Conservation (phyloP, 139 green algal species). For the Closterium sp. region DNA sequence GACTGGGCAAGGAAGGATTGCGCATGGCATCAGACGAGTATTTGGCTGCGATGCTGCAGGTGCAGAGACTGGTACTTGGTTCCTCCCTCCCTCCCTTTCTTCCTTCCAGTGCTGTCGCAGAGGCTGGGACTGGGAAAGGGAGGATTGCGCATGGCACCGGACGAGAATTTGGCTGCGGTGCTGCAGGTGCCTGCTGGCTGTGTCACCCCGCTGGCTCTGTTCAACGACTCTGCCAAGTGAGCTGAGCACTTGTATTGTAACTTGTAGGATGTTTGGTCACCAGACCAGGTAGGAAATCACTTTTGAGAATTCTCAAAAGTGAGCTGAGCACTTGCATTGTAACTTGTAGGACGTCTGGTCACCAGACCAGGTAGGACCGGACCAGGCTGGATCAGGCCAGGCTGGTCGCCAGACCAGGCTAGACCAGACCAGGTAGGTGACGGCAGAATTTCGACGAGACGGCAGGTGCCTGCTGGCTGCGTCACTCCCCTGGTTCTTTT, state of each 20-base stretch:
- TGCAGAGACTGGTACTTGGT: no score
- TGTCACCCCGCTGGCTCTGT: slow-evolving; percentile 8
- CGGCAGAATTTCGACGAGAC: no score
- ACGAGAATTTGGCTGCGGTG: background rate
- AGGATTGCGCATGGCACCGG: background rate
- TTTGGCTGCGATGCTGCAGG: background rate
- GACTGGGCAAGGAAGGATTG: slow-evolving; percentile 3
- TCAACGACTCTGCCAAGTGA: slow-evolving; percentile 13
- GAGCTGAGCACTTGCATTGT: no score
- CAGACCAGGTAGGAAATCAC: no score
- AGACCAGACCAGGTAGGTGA: no score
- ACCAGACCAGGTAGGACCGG: no score
- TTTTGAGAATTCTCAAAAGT: no score
- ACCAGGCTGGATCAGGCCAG: no score
- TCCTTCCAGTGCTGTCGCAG: background rate
- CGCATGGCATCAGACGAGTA: slow-evolving; percentile 16
- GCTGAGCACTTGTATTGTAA: no score
- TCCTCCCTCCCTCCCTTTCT: background rate
- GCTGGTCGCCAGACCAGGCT: no score
- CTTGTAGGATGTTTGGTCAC: no score
- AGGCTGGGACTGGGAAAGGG: slow-evolving; percentile 10
- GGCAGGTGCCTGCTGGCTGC: slow-evolving; percentile 17
- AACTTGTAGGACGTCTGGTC: no score
- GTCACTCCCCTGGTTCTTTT: slow-evolving; percentile 14
- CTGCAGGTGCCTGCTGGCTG: slow-evolving; percentile 15